Conservation (phyloP, 1,284 basidiomycete species). For the Moniliophthora roreri region DNA sequence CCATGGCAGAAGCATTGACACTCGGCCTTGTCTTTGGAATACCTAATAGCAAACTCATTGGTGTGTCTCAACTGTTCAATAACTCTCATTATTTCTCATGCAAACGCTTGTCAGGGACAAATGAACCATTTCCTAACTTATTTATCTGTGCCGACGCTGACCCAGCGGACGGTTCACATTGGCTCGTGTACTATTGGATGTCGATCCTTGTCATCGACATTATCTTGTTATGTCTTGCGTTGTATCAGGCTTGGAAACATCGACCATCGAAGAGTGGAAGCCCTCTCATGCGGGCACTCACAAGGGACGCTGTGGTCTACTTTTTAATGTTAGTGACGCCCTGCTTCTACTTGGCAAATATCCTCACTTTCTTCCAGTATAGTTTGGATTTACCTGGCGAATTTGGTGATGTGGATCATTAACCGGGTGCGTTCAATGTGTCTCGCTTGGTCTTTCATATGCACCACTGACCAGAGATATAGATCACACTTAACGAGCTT, state of each 20-base stretch:
- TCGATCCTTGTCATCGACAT: slow-evolving; percentile 8
- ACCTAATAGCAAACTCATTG: slow-evolving; percentile 6
- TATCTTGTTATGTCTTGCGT: slow-evolving; percentile 7
- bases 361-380: slow-evolving; percentile 2
- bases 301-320: slow-evolving; percentile 11
- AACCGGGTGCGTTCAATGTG: slow-evolving; percentile 7
- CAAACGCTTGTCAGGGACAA: background rate
- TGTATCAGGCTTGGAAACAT: slow-evolving; percentile 10
- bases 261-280: background rate
- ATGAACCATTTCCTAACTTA: slow-evolving; percentile 9
- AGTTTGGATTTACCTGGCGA: slow-evolving; percentile 8
- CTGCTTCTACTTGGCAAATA: background rate
- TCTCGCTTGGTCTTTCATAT: too few relatives aligned
- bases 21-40: slow-evolving; percentile 9
- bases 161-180: slow-evolving; percentile 10
- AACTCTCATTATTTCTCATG: background rate
- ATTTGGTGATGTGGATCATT: slow-evolving; percentile 13
- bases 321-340: slow-evolving; percentile 4
- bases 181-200: slow-evolving; percentile 12
- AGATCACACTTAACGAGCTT: slow-evolving; percentile 14
- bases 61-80: background rate
- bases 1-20: slow-evolving; percentile 1
- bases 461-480: background rate
- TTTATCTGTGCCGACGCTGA: slow-evolving; percentile 16
- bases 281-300: slow-evolving; percentile 3